Conservation (phyloP, 1,284 basidiomycete species). For the Inonotus obliquus region DNA sequence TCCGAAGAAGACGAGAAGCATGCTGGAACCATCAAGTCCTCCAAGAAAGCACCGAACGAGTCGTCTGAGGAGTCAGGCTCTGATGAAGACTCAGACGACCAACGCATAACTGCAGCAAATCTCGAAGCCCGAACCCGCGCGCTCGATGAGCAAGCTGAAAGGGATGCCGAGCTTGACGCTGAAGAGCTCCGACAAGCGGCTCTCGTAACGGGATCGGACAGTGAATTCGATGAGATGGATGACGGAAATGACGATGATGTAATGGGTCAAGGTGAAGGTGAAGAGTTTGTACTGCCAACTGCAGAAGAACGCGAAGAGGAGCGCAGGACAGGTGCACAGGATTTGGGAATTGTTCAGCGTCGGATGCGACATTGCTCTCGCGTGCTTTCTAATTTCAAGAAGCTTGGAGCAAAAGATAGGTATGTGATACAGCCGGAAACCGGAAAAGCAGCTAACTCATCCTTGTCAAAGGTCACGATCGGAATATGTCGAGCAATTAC, state of each 20-base stretch:
- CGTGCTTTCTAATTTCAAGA: slow-evolving; percentile 74
- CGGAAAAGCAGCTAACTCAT: slow-evolving; percentile 10
- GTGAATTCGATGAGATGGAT: slow-evolving; percentile 42
- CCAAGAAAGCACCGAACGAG: neutral
- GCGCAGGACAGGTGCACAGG: slow-evolving; percentile 64
- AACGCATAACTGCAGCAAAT: slow-evolving; percentile 63
- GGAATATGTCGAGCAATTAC: slow-evolving; percentile 87
- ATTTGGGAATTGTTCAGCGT: slow-evolving; percentile 81
- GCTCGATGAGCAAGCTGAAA: slow-evolving; percentile 59
- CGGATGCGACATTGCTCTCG: slow-evolving; percentile 87
- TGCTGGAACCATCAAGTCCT: slow-evolving; percentile 25
- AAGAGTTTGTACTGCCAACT: slow-evolving; percentile 74
- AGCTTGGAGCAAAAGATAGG: slow-evolving; percentile 66
- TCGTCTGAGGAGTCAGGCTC: slow-evolving; percentile 26
- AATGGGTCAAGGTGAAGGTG: slow-evolving; percentile 49
- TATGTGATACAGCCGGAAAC: slow-evolving; percentile 26
- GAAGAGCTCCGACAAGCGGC: slow-evolving; percentile 63
- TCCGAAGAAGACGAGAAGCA: slow-evolving; percentile 24
- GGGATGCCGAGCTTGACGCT: slow-evolving; percentile 62
- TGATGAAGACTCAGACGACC: slow-evolving; percentile 53
- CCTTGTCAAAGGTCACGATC: slow-evolving; percentile 60
- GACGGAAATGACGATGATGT: slow-evolving; percentile 55
- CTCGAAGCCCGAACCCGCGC: slow-evolving; percentile 75
- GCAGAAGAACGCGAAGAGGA: slow-evolving; percentile 80
- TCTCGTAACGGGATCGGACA: slow-evolving; percentile 28